Base-by-base conservation (phyloP, 768 basidiomycete species). In the Mycena sanguinolenta region DNA sequence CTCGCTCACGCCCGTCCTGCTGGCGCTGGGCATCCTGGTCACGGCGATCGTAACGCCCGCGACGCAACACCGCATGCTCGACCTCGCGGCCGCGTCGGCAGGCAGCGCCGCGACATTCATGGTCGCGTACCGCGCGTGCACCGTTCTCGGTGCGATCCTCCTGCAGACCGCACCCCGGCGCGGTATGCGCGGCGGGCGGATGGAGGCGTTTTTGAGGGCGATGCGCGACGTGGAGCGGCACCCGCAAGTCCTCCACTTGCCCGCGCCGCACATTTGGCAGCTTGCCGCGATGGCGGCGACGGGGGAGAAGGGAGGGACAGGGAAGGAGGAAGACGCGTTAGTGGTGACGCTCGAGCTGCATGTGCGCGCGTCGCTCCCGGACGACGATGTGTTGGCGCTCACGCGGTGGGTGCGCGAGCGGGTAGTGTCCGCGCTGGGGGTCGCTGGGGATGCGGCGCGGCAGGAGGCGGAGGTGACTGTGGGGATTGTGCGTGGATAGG, bases 191-290 rank as follows among this genome's bases (percentile, higher is more conserved):
- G 86, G 86, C 28, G 90, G 88, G 0, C 88, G 91, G 67, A 96
- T 97, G 92, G 92, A 94, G 74, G 84, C 89, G 5, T 93, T 99
- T 74, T 84, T 94, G 70, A 86, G 92, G 21, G 91, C 88, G 8
- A 90, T 97, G 85, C 89, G 92, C 46, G 96, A 97, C 84, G 87
- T 97, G 70, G 94, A 96, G 77, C 86, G 91, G 3, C 95, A 97
- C 71, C 93, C 95, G 0, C 87, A 93, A 69, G 92, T 98, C 28
- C 77, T 93, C 0, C 93, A 95, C 76, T 87, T 97, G 14, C 91
- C 93, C 1, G 90, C 93, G 14, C 95, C 95, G 1, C 94, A 95
- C 71, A 90, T 97, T 63, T 97, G 95, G 95, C 95, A 96, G 75
- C 88, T 97, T 7, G 75, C 79, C 7, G 71, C 79, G 1, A 63